Evolutionary conservation across 768 basidiomycete genomes (phyloP).

Genomic region (Coprinellus aureogranulatus): DNA sequence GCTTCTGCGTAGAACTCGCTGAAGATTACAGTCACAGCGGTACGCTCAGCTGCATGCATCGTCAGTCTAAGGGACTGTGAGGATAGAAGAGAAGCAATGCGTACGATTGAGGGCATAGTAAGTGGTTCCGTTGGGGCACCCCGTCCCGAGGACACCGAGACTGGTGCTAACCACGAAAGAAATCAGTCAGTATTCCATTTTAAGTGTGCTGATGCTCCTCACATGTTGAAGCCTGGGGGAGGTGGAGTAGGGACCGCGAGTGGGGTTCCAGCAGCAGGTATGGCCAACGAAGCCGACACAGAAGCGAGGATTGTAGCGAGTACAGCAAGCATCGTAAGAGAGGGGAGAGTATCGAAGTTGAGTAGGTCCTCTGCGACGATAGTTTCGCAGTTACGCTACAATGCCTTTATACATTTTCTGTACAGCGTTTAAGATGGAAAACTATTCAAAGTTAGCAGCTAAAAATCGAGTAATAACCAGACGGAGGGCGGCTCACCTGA

Average conservation of each 20-base stretch:
- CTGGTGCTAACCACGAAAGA: slow-evolving; percentile 2
- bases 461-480: no score
- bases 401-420: background rate
- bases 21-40: slow-evolving; percentile 20
- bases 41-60: slow-evolving; percentile 11
- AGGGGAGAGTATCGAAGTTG: background rate
- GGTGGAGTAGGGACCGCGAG: background rate
- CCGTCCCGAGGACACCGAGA: slow-evolving; percentile 9
- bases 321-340: background rate
- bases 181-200: background rate
- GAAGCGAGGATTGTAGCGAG: background rate
- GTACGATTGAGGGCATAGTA: slow-evolving; percentile 20
- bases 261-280: background rate
- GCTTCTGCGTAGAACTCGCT: slow-evolving; percentile 20
- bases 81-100: background rate
- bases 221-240: slow-evolving; percentile 11
- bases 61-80: background rate
- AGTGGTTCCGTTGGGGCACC: slow-evolving; percentile 10
- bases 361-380: background rate
- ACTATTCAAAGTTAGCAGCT: no score
- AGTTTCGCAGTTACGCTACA: background rate
- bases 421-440: no score
- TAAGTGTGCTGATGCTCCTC: background rate
- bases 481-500: no score
- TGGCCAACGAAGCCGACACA: slow-evolving; percentile 1